Evolutionary conservation across 176 grass and related monocot genomes (phyloP), one percentile per base, ranked within the genome.

Genomic region (Poa annua): DNA sequence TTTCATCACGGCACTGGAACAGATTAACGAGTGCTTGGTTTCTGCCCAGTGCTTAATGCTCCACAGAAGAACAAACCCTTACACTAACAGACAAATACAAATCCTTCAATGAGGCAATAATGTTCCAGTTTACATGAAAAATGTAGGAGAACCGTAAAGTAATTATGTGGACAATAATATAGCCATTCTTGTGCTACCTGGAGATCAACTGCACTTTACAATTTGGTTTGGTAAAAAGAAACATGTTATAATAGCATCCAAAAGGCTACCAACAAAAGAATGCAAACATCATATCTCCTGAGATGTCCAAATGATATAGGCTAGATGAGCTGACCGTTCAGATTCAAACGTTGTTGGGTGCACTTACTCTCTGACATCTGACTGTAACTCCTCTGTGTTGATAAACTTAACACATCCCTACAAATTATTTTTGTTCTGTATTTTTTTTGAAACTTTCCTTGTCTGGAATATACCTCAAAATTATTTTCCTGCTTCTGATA

Each of bases 61-160:
- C 29, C 59, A 19, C 59, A 76, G 32, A 76, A 64, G 34, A 32
- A 75, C 32, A 66, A 76, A 76, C 14, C 14, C 35, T 21, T 74
- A 35, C 7, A 75, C 20, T 41, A 11, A 54, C 21, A 76, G 75
- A 15, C 26, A 53, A 14, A 39, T 2, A 76, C 1, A 84, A 52
- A 42, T 35, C 25, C 0, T 50, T 50, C 14, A 13, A 14, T 48
- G 45, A 48, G 45, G 45, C 2, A 48, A 47, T 47, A 47, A 3
- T 48, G 45, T 48, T 48, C 45, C 45, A 14, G 45, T 48, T 48
- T 4, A 12, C 45, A 48, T 48, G 45, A 48, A 13, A 48, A 48
- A 12, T 48, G 45, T 14, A 48, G 45, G 45, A 48, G 45, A 11
- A 14, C 45, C 45, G 14, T 48, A 48, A 48, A 48, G 45, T 48